A percentile compares a stretch with the other conserved stretches of the same genome.
Conservation (phyloP, 495 filamentous ascomycete species). For the Cenococcum geophilum region DNA sequence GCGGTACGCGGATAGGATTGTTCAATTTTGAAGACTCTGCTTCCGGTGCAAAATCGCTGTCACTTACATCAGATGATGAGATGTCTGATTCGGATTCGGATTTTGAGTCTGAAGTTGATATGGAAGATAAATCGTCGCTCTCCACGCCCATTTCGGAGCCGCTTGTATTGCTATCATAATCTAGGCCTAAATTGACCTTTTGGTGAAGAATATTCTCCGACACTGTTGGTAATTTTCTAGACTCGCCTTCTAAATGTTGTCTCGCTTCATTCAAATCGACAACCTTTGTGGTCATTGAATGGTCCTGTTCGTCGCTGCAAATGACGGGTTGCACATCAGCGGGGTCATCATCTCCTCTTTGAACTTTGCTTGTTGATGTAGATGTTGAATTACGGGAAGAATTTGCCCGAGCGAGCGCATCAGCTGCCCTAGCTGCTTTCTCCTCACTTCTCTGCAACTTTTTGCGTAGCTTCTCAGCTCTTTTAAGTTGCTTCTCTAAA, state of each 20-base stretch:
- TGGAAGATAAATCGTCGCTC: background rate
- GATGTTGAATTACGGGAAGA: no score
- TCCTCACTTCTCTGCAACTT: constrained; percentile 20
- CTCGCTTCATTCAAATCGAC: no score
- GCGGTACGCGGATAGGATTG: background rate
- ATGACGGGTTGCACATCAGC: no score
- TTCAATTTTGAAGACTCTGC: constrained; percentile 20
- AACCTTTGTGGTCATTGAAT: no score
- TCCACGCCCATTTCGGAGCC: background rate
- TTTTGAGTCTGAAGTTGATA: constrained; percentile 2
- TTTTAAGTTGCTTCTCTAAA: constrained; percentile 1
- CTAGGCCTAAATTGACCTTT: constrained; percentile 16
- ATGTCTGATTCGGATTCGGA: constrained; percentile 6
- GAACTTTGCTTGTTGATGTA: no score
- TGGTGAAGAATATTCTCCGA: background rate
- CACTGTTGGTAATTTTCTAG: background rate
- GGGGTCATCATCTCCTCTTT: no score
- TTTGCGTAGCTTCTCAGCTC: constrained; percentile 4
- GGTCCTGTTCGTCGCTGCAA: no score
- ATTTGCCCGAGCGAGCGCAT: background rate
- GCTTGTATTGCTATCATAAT: constrained; percentile 20
- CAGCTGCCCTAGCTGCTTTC: constrained; percentile 4
- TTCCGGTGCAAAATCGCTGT: constrained; percentile 22
- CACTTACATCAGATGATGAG: constrained; percentile 8
- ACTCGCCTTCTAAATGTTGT: background rate